Conservation (phyloP, 2,329 filamentous ascomycete species). For the Cryoendolithus antarcticus region DNA sequence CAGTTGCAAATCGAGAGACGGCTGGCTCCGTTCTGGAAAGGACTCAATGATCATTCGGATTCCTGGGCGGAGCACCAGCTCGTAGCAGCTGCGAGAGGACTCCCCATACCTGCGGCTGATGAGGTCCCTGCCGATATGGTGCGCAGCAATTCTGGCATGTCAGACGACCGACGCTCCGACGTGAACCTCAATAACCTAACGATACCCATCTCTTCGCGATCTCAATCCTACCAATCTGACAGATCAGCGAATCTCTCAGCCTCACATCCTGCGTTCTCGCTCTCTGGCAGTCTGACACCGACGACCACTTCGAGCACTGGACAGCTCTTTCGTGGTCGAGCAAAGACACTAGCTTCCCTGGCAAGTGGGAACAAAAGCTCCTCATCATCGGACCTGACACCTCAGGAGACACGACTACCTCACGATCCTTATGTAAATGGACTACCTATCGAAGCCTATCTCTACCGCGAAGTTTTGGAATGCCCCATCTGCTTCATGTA, state of each 20-base stretch:
- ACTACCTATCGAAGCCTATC: slow-evolving; percentile 79
- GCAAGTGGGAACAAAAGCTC: slow-evolving; percentile 61
- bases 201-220: slow-evolving; percentile 65
- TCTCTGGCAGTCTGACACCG: slow-evolving; percentile 32
- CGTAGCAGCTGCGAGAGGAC: slow-evolving; percentile 75
- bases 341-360: slow-evolving; percentile 78
- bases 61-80: slow-evolving; percentile 92
- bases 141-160: slow-evolving; percentile 27
- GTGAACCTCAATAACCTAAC: slow-evolving; percentile 59
- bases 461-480: slow-evolving; percentile 83
- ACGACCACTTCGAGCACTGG: slow-evolving; percentile 31
- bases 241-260: slow-evolving; percentile 44
- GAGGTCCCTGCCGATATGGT: slow-evolving; percentile 61
- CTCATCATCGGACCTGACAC: slow-evolving; percentile 50
- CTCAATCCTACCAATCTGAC: slow-evolving; percentile 70
- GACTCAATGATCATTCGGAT: slow-evolving; percentile 75
- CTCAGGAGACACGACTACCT: slow-evolving; percentile 67
- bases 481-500: slow-evolving; percentile 96
- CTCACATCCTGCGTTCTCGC: slow-evolving; percentile 45
- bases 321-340: slow-evolving; percentile 63
- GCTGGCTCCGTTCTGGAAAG: slow-evolving; percentile 90
- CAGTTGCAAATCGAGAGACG: slow-evolving; percentile 93
- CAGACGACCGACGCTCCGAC: slow-evolving; percentile 39
- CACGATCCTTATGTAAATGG: slow-evolving; percentile 83
- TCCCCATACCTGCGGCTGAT: slow-evolving; percentile 73